Evolutionary conservation across 208 protist genomes (phyloP), one percentile per base, ranked within the genome.

Genomic region (Strigomonas oncopelti): DNA sequence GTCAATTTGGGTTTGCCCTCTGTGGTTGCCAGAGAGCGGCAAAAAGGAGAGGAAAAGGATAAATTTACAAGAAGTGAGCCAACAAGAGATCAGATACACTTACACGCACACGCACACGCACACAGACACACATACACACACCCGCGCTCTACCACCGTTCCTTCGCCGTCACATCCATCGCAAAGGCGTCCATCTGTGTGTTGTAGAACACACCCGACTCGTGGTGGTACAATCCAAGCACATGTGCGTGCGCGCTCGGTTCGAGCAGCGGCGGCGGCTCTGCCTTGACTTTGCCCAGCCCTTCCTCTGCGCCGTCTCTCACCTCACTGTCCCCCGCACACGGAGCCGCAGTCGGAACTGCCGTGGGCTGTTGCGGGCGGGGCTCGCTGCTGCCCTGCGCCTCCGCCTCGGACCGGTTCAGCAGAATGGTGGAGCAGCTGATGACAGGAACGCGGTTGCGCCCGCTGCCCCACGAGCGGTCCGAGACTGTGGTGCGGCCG

Each of bases 401-500:
- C 42, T 48, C 42, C 42, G 42, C 13, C 42, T 48, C 42, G 11
- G 42, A n/a, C 42, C 42, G 13, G 16, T 48, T 48, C 16, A 48
- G 42, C 42, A 48, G 1, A 14, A 48, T 20, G 42, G 42, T 48
- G 34, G 28, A 45, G 7, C 28, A 62, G 34, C 57, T 62, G 1
- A 69, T 65, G 16, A 81, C 68, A 24, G 65, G 42, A 22, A 80
- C 60, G 22, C 72, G 75, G 61, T 85, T 85, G 45, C 79, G 59
- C 1, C 75, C 79, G 65, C 81, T 79, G 14, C 71, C 65, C 75
- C 79, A 85, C n/a, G 79, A 62, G 7, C 67, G 65, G 9, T 52
- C 61, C 54, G 75, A 71, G 2, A 73, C 18, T 0, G 75, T 18
- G 5, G 72, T 85, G 24, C 79, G 79, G 18, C 65, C 65, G 29